Base-by-base conservation (phyloP, 306 rosid genomes). In the Mimosa bimucronata region DNA sequence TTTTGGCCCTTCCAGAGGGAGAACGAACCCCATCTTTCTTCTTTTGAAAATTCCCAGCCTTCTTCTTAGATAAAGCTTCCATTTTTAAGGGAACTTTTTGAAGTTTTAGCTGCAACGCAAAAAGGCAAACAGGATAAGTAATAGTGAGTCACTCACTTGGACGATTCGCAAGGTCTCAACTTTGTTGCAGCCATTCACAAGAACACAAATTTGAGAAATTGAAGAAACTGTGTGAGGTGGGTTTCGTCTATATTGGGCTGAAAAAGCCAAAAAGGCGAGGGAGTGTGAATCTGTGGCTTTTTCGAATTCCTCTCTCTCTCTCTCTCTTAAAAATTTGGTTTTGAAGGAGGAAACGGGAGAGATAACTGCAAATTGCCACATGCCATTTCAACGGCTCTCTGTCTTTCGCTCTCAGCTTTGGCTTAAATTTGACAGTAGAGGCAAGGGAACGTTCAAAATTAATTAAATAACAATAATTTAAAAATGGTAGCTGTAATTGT, bases 351-450 rank as follows among this genome's bases (percentile, higher is more conserved):
- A 12, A 70, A 82, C 29, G 9, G 18, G 14, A 58, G 80, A 71
- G 81, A 73, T 45, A 83, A 86, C 80, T 81, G 84, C 55, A 76
- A 80, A 73, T 66, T 34, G 73, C 78, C 73, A 81, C 82, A 77
- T 84, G 90, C 80, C 85, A 72, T 65, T 60, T 87, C 83, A 94
- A 90, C 97, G 98, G 89, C 97, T 91, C 90, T 90, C 66, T 84
- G 60, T 71, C 85, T 85, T 81, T 85, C 65, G 64, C 65, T 81
- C 71, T 85, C 88, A 67, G 19, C 28, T 9, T 48, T 26, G 19
- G 41, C 46, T 61, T 45, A 72, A 46, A 9, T 16, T 72, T 28
- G 68, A 2, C n/a, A 50, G 29, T 76, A 34, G 38, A 1, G 38
- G 38, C 5, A 34, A 34, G 38, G 1, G 5, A 34, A 74, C 84